Conservation (phyloP, 2,329 filamentous ascomycete genomes). For the Bipolaris sorokiniana region DNA sequence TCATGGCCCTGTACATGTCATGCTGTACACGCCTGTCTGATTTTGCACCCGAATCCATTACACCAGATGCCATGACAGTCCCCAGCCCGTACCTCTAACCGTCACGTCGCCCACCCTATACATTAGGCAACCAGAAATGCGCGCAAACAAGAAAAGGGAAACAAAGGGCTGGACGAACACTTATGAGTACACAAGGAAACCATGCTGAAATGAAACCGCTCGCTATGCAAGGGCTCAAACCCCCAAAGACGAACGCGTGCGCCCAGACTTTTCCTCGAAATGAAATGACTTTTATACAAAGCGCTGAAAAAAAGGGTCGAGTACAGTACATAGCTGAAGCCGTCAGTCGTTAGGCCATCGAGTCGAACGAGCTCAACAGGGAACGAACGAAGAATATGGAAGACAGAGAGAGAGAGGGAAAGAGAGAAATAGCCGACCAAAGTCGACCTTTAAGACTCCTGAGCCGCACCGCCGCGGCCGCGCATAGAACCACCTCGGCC, state of each 20-base stretch:
- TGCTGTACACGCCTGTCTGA: slow-evolving; percentile 22
- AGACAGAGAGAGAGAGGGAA: neutral
- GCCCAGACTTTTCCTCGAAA: slow-evolving; percentile 46
- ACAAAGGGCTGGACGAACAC: slow-evolving; percentile 33
- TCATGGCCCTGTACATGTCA: slow-evolving; percentile 20
- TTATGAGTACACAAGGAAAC: slow-evolving; percentile 36
- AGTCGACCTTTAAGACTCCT: slow-evolving; percentile 39
- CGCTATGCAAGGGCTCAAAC: slow-evolving; percentile 49
- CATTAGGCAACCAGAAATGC: slow-evolving; percentile 34
- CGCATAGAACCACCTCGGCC: slow-evolving; percentile 68
- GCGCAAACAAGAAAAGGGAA: slow-evolving; percentile 33
- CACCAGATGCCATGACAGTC: slow-evolving; percentile 21
- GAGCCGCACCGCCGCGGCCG: slow-evolving; percentile 48
- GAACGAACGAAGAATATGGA: slow-evolving; percentile 14
- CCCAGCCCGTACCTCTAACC: slow-evolving; percentile 25
- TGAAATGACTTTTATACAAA: slow-evolving; percentile 49
- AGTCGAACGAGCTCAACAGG: slow-evolving; percentile 27
- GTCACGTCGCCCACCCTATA: slow-evolving; percentile 39
- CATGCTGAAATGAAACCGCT: slow-evolving; percentile 44
- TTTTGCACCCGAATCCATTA: slow-evolving; percentile 26
- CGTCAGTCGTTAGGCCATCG: slow-evolving; percentile 43
- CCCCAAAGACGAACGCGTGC: slow-evolving; percentile 37
- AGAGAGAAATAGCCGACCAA: slow-evolving; percentile 4
- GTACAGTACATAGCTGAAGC: slow-evolving; percentile 48
- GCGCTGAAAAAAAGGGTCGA: slow-evolving; percentile 36